phyloP scores from a whole-genome alignment of 192 early-diverging fungal genomes.

The Martensiomyces pterosporus region DNA sequence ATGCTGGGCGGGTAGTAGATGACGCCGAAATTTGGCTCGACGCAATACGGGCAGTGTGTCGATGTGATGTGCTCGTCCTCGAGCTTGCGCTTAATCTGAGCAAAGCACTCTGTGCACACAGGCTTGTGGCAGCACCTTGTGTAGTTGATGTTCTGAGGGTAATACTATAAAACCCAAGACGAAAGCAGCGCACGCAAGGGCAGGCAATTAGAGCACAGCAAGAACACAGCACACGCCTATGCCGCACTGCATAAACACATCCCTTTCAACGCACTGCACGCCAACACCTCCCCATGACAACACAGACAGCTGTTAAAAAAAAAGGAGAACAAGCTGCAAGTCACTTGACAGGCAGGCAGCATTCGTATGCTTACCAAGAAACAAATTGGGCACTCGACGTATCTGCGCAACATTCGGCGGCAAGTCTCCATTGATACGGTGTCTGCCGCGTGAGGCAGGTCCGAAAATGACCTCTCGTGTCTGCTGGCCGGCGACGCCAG shows the following conservation, averaged over 20 bases:
- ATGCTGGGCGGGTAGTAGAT: conserved; percentile 58
- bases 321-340: conserved; percentile 1
- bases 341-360: not conserved
- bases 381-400: conserved; percentile 93
- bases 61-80: conserved; percentile 59
- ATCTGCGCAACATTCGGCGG: conserved; percentile 27
- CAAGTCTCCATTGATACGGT: conserved; percentile 6
- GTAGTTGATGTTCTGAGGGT: conserved; percentile 88
- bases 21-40: conserved; percentile 78
- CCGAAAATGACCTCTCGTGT: conserved; percentile 32
- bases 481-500: no score
- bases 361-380: conserved; percentile 54
- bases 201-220: no score
- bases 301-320: no score
- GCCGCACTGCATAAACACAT: no score
- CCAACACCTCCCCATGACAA: no score
- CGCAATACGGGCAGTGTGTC: conserved; percentile 84
- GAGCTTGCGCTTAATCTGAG: conserved; percentile 85
- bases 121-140: conserved; percentile 92
- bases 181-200: no score
- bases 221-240: no score
- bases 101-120: conserved; percentile 96
- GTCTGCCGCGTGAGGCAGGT: conserved; percentile 7
- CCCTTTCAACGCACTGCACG: no score
- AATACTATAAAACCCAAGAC: conserved; percentile 53